A percentile compares a stretch with the other conserved stretches of the same genome.
These are phyloP conservation scores for Lotus japonicus DNA, from an alignment of 306 rosid species.

Conservation along the genomic window DNA sequence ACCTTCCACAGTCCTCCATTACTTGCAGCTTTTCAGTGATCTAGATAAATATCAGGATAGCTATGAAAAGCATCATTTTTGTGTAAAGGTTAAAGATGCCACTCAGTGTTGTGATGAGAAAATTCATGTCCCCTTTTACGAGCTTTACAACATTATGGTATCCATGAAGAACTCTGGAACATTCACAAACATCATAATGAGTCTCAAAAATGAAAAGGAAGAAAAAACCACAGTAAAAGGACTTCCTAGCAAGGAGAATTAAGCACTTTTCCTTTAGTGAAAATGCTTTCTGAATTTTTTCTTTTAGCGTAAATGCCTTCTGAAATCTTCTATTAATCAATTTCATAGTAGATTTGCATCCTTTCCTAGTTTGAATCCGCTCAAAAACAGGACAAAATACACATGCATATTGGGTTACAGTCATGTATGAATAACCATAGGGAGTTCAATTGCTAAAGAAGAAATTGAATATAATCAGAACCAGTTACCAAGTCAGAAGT, in stretches of 20 bases:
- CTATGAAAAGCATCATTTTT: background rate
- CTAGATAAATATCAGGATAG: constrained; percentile 2
- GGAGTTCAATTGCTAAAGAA: background rate
- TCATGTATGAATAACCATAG: background rate
- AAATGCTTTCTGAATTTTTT: background rate
- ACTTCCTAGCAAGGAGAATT: background rate
- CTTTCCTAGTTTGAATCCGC: background rate
- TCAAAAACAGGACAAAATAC: background rate
- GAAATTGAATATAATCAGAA: background rate
- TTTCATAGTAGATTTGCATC: background rate
- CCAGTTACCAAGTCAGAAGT: background rate
- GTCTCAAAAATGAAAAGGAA: background rate
- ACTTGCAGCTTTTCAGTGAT: background rate
- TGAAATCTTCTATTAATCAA: background rate
- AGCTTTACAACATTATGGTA: background rate
- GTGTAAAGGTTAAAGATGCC: background rate
- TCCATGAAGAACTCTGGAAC: constrained; percentile 1
- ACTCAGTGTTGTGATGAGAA: background rate
- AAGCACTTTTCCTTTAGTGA: background rate
- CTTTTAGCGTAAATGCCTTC: no score
- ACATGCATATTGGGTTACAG: background rate
- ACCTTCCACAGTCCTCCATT: constrained; percentile 55
- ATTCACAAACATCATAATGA: constrained; percentile 15
- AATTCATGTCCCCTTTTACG: background rate
- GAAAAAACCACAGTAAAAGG: background rate